Conservation (phyloP, 768 basidiomycete species). For the Amanita fuliginea region DNA sequence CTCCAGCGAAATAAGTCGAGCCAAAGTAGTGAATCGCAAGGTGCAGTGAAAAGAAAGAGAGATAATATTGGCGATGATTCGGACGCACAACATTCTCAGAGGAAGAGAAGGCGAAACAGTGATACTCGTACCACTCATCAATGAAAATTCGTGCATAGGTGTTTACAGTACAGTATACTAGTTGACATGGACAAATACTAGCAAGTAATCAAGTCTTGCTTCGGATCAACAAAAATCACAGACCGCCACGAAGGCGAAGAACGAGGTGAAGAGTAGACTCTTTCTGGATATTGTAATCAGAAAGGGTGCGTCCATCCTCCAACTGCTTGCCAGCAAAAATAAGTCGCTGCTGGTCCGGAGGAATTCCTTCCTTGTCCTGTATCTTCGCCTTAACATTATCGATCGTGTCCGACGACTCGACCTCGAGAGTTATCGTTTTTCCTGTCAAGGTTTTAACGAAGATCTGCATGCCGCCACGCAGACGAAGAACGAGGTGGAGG, state of each 20-base stretch:
- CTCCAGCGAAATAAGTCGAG: conserved; percentile 18
- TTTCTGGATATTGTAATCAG: conserved; percentile 72
- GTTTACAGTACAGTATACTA: neutral
- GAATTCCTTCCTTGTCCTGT: conserved; percentile 86
- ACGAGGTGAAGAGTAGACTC: conserved; percentile 63
- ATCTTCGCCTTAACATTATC: conserved; percentile 90
- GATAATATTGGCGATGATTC: conserved; percentile 11
- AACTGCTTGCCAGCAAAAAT: conserved; percentile 76
- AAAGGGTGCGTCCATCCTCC: conserved; percentile 68
- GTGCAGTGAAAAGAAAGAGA: conserved; percentile 11
- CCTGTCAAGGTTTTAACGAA: conserved; percentile 79
- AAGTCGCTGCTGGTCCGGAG: conserved; percentile 69
- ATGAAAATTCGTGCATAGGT: neutral
- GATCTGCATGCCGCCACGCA: conserved; percentile 87
- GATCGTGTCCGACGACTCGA: conserved; percentile 80
- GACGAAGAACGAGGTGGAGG: conserved; percentile 79
- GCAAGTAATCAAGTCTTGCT: too few species aligned
- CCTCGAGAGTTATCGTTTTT: conserved; percentile 88
- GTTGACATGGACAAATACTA: neutral
- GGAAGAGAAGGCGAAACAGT: conserved; percentile 2
- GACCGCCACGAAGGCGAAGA: conserved; percentile 72
- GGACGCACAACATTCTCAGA: neutral
- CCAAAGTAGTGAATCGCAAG: conserved; percentile 12
- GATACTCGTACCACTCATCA: too few species aligned
- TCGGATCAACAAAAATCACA: too few species aligned